These are phyloP conservation scores for Fusarium sp. DNA, from an alignment of 2,329 filamentous ascomycete genomes.

Conservation along the genomic window DNA sequence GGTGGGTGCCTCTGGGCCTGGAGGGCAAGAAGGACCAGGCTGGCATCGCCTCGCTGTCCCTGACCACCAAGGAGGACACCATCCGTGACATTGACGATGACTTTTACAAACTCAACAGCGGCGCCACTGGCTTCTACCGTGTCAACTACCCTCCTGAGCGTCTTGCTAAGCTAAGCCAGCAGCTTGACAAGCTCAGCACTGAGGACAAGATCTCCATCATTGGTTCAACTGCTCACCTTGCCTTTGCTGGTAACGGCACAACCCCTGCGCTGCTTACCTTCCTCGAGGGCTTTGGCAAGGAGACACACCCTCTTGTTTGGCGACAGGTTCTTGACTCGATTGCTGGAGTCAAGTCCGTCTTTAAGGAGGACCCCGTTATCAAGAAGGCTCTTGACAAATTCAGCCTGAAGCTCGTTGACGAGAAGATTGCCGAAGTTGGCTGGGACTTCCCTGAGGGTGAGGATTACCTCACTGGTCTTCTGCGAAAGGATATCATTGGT, in stretches of 20 bases:
- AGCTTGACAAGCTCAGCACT: constrained; percentile 79
- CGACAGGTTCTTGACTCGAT: constrained; percentile 84
- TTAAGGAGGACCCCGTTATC: constrained; percentile 79
- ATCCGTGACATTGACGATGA: constrained; percentile 78
- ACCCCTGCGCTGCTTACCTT: constrained; percentile 87
- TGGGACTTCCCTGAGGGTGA: constrained; percentile 86
- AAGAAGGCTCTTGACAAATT: constrained; percentile 82
- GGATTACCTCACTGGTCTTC: constrained; percentile 83
- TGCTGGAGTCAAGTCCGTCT: constrained; percentile 83
- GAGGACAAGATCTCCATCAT: constrained; percentile 95
- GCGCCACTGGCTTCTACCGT: constrained; percentile 89
- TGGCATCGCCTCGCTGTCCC: constrained; percentile 72
- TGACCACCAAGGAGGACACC: constrained; percentile 82
- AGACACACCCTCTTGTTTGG: constrained; percentile 91
- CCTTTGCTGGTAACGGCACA: constrained; percentile 85
- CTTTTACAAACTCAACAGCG: constrained; percentile 95
- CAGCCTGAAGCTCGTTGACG: constrained; percentile 78
- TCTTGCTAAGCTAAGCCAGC: constrained; percentile 81
- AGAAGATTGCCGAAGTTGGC: constrained; percentile 81
- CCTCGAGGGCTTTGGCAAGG: constrained; percentile 83
- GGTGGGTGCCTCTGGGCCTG: constrained; percentile 94
- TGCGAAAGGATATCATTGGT: constrained; percentile 83
- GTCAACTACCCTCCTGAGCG: constrained; percentile 92
- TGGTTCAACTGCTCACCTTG: constrained; percentile 89
- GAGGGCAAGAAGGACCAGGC: constrained; percentile 77